Evolutionary conservation across 2,329 filamentous ascomycete genomes (phyloP).

Genomic region (Penicillium sp.): DNA sequence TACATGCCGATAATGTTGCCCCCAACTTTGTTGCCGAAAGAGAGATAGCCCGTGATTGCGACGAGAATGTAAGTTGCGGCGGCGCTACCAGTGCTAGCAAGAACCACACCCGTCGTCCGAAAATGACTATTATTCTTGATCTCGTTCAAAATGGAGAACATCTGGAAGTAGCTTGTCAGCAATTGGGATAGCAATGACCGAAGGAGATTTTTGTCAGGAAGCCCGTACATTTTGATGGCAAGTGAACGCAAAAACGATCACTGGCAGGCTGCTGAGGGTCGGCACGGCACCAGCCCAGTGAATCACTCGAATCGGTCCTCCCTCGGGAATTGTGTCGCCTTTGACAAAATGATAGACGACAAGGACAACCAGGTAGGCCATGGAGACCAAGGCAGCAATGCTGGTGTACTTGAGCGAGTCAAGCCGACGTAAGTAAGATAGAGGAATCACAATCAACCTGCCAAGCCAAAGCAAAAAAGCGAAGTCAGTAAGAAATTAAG

Average conservation of each 20-base stretch:
- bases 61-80: conserved; percentile 82
- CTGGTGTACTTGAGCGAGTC: conserved; percentile 98
- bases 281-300: conserved; percentile 73
- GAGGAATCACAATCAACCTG: conserved; percentile 83
- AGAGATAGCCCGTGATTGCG: conserved; percentile 90
- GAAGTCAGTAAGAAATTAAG: conserved; percentile 12
- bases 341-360: conserved; percentile 86
- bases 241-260: conserved; percentile 98
- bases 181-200: neutral
- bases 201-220: neutral
- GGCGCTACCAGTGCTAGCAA: conserved; percentile 80
- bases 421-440: conserved; percentile 83
- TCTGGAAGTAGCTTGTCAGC: conserved; percentile 48
- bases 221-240: conserved; percentile 88
- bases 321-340: conserved; percentile 67
- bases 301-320: conserved; percentile 69
- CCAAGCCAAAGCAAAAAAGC: neutral
- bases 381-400: conserved; percentile 81
- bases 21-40: conserved; percentile 81
- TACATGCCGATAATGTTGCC: conserved; percentile 96
- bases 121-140: conserved; percentile 76
- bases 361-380: conserved; percentile 86
- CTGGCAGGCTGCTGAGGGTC: conserved; percentile 78
- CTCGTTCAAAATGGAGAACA: conserved; percentile 98
- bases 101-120: conserved; percentile 72